Evolutionary conservation across 306 rosid genomes (phyloP), one percentile per base, ranked within the genome.

Genomic region (Dalbergia cultrata): DNA sequence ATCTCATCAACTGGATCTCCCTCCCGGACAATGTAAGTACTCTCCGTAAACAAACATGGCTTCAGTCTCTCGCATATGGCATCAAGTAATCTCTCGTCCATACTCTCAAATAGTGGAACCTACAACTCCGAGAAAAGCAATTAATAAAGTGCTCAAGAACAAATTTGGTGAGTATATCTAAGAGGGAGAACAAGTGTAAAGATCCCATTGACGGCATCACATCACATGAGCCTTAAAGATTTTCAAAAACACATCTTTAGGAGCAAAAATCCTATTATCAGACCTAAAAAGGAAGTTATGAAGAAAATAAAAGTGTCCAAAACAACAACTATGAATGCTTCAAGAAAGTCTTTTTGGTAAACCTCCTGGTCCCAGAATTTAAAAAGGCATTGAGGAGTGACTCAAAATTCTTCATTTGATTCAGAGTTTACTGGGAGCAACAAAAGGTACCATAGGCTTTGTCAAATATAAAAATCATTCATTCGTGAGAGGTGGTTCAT

Each of bases 1-100:
- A 93, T 93, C 86, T 93, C 97, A 16, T 93, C 97, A 35, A 93
- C 98, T 2, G 98, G 98, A 82, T 94, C 98, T 67, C 98, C 98
- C 74, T 94, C 98, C 19, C 98, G 88, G 7, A 91, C 97, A 19
- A 94, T 90, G 90, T 80, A 94, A 49, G 97, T 94, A 80, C 70
- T 85, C 81, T 91, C 91, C 5, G 98, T 94, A 74, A 87, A 91
- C 72, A 94, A 80, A 74, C 88, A 85, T 3, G 98, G 98, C 77
- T 94, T 89, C 83, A 94, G 86, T 74, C 98, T 87, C 91, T 94
- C 97, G 76, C 98, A 94, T 49, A 94, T 94, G 69, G 98, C 98
- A 82, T 94, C 98, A 34, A 94, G 93, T 82, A 94, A 85, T 65
- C 95, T 91, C 86, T 90, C 98, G 31, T 94, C 98, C 98, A 94